Conservation (phyloP, 768 basidiomycete genomes). For the Boletus vinaceobasis region DNA sequence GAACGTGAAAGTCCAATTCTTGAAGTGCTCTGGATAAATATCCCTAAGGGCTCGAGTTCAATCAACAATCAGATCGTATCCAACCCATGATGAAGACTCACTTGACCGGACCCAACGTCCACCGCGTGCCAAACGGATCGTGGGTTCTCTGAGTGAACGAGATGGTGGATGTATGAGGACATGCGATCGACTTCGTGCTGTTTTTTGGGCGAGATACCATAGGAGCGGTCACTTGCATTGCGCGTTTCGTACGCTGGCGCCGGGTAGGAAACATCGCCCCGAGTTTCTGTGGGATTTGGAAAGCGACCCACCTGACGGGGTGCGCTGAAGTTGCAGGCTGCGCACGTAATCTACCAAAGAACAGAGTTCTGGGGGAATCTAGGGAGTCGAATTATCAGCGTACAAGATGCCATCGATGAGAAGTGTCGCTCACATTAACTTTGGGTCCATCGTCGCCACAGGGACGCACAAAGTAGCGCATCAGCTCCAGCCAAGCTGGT, state of each 20-base stretch:
- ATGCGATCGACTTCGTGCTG: constrained; percentile 67
- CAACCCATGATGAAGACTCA: constrained; percentile 21
- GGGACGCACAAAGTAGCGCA: constrained; percentile 22
- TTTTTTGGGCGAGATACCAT: constrained; percentile 76
- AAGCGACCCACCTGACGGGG: constrained; percentile 12
- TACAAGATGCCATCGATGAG: not conserved
- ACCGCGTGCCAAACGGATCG: constrained; percentile 45
- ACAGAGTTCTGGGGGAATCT: constrained; percentile 25
- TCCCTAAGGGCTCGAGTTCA: constrained; percentile 38
- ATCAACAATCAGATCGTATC: not conserved
- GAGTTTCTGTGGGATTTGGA: not conserved
- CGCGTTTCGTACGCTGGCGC: constrained; percentile 7
- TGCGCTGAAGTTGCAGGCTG: constrained; percentile 26
- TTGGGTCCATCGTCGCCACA: constrained; percentile 1
- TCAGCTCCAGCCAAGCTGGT: constrained; percentile 25
- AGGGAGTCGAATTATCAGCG: not conserved
- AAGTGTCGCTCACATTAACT: constrained; percentile 15
- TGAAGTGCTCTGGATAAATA: constrained; percentile 56
- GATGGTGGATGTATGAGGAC: constrained; percentile 47
- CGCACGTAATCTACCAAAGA: constrained; percentile 24
- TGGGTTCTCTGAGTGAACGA: constrained; percentile 30
- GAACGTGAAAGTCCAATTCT: constrained; percentile 42
- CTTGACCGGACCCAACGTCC: constrained; percentile 75
- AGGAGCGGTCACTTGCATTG: constrained; percentile 8
- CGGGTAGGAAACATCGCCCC: not conserved